Evolutionary conservation across 2,329 filamentous ascomycete species (phyloP), one percentile per base, ranked within the genome.

Genomic region (Didymella exigua): DNA sequence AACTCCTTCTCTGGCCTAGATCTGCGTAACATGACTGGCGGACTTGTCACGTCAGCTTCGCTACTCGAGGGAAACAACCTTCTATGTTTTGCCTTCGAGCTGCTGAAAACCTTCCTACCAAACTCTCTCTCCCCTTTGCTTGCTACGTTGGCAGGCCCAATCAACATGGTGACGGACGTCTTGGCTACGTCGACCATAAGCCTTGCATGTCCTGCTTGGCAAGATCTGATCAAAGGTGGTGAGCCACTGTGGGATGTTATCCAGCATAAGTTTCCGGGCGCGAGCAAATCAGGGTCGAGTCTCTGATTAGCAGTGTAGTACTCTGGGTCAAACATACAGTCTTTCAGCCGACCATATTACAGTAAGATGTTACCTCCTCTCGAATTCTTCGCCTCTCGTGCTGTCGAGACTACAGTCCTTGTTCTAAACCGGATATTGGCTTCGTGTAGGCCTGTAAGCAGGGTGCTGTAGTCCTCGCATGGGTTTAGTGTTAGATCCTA

Each of bases 1-100:
- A 80, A 84, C 68, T 79, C 76, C 19, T 85, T 84, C 60, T 72
- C 77, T 4, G 80, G 80, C 5, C 62, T 84, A 48, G 69, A 66
- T 16, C 11, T 68, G 45, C 16, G 49, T 19, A 41, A 69, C 49
- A 79, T 57, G 38, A 62, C 61, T 14, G 37, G 63, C 36, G 44
- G 61, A 16, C 42, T 70, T 30, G 36, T 71, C 46, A 48, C 60
- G 40, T 21, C 37, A 3, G 26, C 23, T 38, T 71, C 69, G 2
- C 59, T 78, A 3, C 64, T 78, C 7, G 66, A 79, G 47, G 71
- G 67, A n/a, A 75, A 76, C 65, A 75, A 74, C 46, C 66, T 76
- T 2, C 57, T 72, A 2, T 77, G 75, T 58, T 75, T 76, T 55
- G 65, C 65, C 3, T 68, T 75, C 43, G 55, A 76, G 47, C 34